A percentile compares a stretch with the other conserved stretches of the same genome.
These are phyloP conservation scores for Trichoderma endophyticum DNA, from an alignment of 2,329 filamentous ascomycete genomes.

Conservation along the genomic window DNA sequence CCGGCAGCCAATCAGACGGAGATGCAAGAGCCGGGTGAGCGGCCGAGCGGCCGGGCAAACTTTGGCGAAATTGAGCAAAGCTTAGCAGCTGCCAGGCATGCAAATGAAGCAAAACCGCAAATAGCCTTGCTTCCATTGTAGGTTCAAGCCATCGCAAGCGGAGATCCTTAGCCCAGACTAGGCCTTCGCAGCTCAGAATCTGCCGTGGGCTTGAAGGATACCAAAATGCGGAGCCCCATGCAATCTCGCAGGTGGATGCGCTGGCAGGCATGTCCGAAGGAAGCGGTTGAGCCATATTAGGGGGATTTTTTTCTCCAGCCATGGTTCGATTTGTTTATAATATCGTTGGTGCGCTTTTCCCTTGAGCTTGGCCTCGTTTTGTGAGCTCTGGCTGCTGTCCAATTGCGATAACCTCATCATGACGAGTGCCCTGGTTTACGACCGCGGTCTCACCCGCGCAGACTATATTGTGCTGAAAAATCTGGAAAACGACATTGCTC, in stretches of 20 bases:
- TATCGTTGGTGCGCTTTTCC: background rate
- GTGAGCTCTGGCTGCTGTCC: background rate
- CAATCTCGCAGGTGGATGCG: constrained; percentile 15
- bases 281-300: constrained; percentile 9
- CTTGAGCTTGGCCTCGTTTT: background rate
- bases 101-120: background rate
- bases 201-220: constrained; percentile 1
- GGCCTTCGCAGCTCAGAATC: background rate
- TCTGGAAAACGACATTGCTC: constrained; percentile 38
- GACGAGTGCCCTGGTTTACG: constrained; percentile 34
- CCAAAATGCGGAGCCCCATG: constrained; percentile 14
- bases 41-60: background rate
- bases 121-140: background rate
- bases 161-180: background rate
- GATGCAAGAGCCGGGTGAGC: background rate
- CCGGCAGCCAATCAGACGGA: background rate
- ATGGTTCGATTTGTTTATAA: constrained; percentile 5
- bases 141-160: background rate
- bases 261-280: constrained; percentile 6
- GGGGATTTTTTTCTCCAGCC: constrained; percentile 4
- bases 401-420: constrained; percentile 19
- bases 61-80: constrained; percentile 1
- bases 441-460: constrained; percentile 40
- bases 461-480: constrained; percentile 41
- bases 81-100: background rate